Evolutionary conservation across 2,329 filamentous ascomycete species (phyloP), one percentile per base, ranked within the genome.

Genomic region (Sclerotinia sclerotiorum): DNA sequence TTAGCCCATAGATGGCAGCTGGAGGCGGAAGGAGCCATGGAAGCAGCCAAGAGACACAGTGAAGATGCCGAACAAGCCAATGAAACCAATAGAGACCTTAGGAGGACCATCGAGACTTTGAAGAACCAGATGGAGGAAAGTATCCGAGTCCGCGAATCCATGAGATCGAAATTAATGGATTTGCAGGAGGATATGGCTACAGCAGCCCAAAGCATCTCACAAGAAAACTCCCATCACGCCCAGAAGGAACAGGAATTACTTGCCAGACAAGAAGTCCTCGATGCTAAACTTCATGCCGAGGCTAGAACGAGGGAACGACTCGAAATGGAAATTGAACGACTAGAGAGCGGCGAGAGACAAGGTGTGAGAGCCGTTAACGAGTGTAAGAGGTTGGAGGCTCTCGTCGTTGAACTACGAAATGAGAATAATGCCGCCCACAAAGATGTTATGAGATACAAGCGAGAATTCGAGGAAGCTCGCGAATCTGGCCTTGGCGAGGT

Each of bases 111-210:
- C 69, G 87, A 89, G 70, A 89, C 88, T 29, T 84, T 97, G 67
- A 88, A 89, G 70, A 86, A 86, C 57, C 93, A 97, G 77, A 87
- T 95, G 54, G 89, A 95, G 75, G 94, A 97, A 80, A 94, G 93
- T 75, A 88, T 94, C 76, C 88, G 90, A 71, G 86, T 96, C 69
- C 90, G 93, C 69, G 92, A 97, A 77, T 88, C 85, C 70, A 94
- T 96, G 86, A 90, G 93, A 73, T 83, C 84, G 77, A 97, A 95
- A 79, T 91, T 97, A 75, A 87, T 94, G 74, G 88, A 88, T 69
- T 83, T 99, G 51, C 94, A 98, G 79, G 87, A 93, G 71, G 93
- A 97, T 74, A 94, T 98, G 90, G 86, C 88, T 44, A 84, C 84
- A 68, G 91, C 93, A 61, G 89, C 92, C 65, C 87, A 88, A 58